Evolutionary conservation across 2,329 filamentous ascomycete genomes (phyloP).

Genomic region (Trichoderma afroharzianum): DNA sequence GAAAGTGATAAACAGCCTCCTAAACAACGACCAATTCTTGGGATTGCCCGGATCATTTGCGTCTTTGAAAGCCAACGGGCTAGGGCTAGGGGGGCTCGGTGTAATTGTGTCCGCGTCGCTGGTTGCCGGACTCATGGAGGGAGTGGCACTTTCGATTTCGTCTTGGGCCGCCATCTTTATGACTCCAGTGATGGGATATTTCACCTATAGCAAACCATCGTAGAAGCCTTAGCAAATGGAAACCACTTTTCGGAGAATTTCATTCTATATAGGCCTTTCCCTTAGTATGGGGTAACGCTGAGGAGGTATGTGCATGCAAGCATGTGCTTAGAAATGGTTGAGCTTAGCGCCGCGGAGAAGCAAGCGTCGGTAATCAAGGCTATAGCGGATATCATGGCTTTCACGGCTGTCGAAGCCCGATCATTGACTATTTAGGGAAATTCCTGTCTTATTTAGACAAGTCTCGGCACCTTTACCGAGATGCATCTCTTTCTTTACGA

Average conservation of each 20-base stretch:
- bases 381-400: not conserved
- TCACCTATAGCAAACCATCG: not conserved
- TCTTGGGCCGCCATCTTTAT: not conserved
- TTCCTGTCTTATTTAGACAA: not conserved
- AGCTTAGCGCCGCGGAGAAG: not conserved
- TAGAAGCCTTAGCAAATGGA: not conserved
- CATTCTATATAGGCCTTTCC: not conserved
- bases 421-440: not conserved
- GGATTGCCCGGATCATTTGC: not conserved
- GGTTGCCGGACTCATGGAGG: not conserved
- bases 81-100: not conserved
- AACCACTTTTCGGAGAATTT: not conserved
- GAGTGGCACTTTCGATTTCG: conserved; percentile 1
- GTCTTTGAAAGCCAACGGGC: not conserved
- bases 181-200: not conserved
- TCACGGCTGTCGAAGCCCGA: not conserved
- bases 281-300: not conserved
- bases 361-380: not conserved
- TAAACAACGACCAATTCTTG: conserved; percentile 4
- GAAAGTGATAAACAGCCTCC: conserved; percentile 4
- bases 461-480: not conserved
- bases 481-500: not conserved
- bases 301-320: not conserved
- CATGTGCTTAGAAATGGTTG: not conserved
- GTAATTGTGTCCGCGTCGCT: not conserved